phyloP scores from a whole-genome alignment of 116 monocot genomes.

The Cymodocea nodosa region DNA sequence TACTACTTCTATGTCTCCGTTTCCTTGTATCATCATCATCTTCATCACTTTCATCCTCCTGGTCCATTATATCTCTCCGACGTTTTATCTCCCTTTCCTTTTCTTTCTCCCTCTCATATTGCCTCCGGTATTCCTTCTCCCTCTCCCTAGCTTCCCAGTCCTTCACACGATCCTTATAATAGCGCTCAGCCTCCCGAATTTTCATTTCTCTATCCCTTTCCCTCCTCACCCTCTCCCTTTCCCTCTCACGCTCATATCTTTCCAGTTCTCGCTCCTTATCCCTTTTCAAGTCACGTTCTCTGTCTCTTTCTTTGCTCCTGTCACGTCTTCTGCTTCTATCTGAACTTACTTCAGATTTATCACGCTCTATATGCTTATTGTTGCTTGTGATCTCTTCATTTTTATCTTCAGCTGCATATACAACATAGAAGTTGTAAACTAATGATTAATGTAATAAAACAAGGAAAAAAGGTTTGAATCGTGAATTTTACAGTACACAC shows the following conservation, averaged over 20 bases:
- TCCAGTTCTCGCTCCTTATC: conserved; percentile 87
- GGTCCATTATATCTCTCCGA: conserved; percentile 53
- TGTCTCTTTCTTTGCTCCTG: conserved; percentile 57
- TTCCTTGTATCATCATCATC: conserved; percentile 88
- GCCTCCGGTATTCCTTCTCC: conserved; percentile 68
- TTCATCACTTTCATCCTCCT: conserved; percentile 92
- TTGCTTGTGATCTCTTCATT: conserved; percentile 64
- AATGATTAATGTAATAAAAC: neutral
- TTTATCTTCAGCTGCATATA: conserved; percentile 50
- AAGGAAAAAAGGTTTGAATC: neutral
- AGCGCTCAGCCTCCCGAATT: conserved; percentile 58
- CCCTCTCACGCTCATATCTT: conserved; percentile 73
- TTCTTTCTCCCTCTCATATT: conserved; percentile 66
- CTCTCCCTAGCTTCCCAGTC: conserved; percentile 96
- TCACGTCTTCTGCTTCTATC: conserved; percentile 49
- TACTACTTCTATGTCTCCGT: conserved; percentile 48
- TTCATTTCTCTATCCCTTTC: conserved; percentile 83
- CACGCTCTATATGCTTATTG: conserved; percentile 40
- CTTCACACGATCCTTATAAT: conserved; percentile 71
- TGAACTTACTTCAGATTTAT: conserved; percentile 55
- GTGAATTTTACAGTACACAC: neutral
- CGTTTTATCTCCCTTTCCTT: conserved; percentile 75
- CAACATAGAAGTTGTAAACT: neutral
- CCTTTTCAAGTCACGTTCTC: conserved; percentile 64
- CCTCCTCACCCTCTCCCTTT: conserved; percentile 71